Conservation (phyloP, 176 grass and related monocot genomes). For the Paspalum vaginatum region DNA sequence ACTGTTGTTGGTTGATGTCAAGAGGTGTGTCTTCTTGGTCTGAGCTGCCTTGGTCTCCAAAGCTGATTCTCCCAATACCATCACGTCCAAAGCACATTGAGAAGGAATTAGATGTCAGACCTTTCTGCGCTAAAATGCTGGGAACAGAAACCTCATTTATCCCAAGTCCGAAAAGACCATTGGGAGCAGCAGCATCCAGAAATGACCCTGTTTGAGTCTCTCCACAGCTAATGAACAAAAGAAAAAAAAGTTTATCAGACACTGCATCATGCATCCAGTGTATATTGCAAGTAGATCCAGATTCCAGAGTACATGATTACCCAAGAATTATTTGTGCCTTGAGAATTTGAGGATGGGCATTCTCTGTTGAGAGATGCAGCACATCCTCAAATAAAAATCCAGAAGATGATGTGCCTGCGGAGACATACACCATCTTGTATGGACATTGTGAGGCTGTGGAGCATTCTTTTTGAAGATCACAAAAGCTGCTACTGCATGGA, state of each 20-base stretch:
- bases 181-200: constrained; percentile 68
- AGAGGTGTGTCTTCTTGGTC: constrained; percentile 80
- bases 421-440: constrained; percentile 76
- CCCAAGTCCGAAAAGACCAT: constrained; percentile 81
- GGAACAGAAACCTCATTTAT: constrained; percentile 71
- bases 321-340: constrained; percentile 73
- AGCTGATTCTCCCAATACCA: constrained; percentile 77
- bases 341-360: constrained; percentile 48
- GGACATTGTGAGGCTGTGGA: constrained; percentile 55
- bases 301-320: constrained; percentile 47
- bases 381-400: constrained; percentile 77
- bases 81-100: constrained; percentile 88
- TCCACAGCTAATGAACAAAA: constrained; percentile 62
- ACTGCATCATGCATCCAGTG: neutral
- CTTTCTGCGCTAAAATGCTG: constrained; percentile 66
- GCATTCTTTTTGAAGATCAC: constrained; percentile 65
- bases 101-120: constrained; percentile 68
- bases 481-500: constrained; percentile 61
- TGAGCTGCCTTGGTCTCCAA: constrained; percentile 73
- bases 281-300: neutral
- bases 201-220: constrained; percentile 78
- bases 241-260: neutral
- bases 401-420: constrained; percentile 67
- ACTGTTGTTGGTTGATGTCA: constrained; percentile 59
- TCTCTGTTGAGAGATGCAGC: constrained; percentile 72